Conservation (phyloP, 208 protist species). For the Crithidia expoeki region DNA sequence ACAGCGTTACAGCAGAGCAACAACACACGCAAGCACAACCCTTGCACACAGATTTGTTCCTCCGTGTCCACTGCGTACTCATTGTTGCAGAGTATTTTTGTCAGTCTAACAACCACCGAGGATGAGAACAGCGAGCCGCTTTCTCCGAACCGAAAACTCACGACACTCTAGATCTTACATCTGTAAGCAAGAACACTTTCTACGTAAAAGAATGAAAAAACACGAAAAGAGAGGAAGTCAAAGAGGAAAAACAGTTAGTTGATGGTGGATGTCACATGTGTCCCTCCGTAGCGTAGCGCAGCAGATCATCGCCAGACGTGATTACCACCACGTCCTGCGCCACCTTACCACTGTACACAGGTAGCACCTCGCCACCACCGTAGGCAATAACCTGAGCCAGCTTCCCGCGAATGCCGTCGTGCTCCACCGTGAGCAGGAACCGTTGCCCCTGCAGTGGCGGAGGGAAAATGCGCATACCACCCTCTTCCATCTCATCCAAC, state of each 20-base stretch:
- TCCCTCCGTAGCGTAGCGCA: slow-evolving; percentile 71
- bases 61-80: too few species aligned
- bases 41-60: too few species aligned
- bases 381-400: slow-evolving; percentile 83
- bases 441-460: slow-evolving; percentile 74
- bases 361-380: slow-evolving; percentile 77
- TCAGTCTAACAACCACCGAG: too few species aligned
- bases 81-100: too few species aligned
- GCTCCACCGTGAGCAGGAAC: slow-evolving; percentile 69
- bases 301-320: slow-evolving; percentile 70
- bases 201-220: slow-evolving; percentile 1
- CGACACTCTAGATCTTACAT: too few species aligned
- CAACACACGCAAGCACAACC: too few species aligned
- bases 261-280: slow-evolving; percentile 5
- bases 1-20: too few species aligned
- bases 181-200: not conserved
- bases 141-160: too few species aligned
- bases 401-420: slow-evolving; percentile 57
- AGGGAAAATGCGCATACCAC: slow-evolving; percentile 70
- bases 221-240: not conserved
- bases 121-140: too few species aligned
- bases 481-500: slow-evolving; percentile 79
- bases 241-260: not conserved
- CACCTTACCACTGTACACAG: slow-evolving; percentile 8
- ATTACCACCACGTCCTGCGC: slow-evolving; percentile 75